A percentile compares a stretch with the other conserved stretches of the same genome.
These are phyloP conservation scores for Henckelia pumila DNA, from an alignment of 257 asterid species.

Conservation along the genomic window DNA sequence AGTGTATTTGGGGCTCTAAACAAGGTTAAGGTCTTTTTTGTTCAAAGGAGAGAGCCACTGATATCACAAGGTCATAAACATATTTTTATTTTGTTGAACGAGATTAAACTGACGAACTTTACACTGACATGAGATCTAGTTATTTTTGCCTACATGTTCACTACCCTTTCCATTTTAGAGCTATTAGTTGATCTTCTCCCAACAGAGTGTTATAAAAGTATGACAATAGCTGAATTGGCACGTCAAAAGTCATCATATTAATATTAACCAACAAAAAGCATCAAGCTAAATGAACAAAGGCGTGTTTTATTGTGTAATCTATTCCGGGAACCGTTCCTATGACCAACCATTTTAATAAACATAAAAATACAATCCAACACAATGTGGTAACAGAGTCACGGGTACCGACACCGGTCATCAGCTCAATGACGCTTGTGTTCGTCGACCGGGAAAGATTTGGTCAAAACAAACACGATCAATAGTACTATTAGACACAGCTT, in stretches of 20 bases:
- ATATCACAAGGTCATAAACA: not conserved
- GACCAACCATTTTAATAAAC: not conserved
- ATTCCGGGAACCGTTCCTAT: not conserved
- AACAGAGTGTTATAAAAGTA: no score
- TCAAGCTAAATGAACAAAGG: not conserved
- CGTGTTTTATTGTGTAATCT: not conserved
- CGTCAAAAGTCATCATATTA: not conserved
- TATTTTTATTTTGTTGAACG: no score
- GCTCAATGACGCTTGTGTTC: constrained; percentile 8
- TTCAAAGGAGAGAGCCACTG: not conserved
- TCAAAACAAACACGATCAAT: not conserved
- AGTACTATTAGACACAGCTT: constrained; percentile 11
- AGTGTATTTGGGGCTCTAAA: not conserved
- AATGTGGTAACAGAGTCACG: not conserved
- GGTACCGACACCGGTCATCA: not conserved
- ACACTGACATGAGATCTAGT: not conserved
- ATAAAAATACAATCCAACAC: not conserved
- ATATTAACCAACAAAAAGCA: not conserved
- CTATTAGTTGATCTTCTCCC: not conserved
- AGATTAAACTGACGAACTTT: no score
- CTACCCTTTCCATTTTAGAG: not conserved
- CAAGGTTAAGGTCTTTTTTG: no score
- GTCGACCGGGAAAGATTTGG: constrained; percentile 21
- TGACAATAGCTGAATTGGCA: not conserved
- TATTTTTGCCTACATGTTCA: not conserved